Base-by-base conservation (phyloP, 345 rosid genomes). In the Populus nigra region DNA sequence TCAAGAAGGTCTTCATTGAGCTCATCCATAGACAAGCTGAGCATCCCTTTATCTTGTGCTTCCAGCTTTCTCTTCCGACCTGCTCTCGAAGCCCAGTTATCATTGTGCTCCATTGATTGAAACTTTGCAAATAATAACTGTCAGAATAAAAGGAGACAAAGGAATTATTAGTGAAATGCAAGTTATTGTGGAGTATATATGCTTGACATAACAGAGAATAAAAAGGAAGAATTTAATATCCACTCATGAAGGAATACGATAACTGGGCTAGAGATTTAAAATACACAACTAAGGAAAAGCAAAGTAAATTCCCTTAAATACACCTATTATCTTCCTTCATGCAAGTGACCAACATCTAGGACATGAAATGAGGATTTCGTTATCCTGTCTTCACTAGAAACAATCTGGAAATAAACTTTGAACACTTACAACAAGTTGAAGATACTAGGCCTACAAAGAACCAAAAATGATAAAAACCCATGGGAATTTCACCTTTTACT, bases 1-100 rank as follows among this genome's bases (percentile, higher is more conserved):
- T 94, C 98, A 53, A 94, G 90, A 29, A 94, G 81, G 84, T 92
- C 98, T 55, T 92, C 91, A 85, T 75, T 87, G 78, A 94, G 90
- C 53, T 89, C 91, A 75, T 89, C 91, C 87, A 94, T 76, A 75
- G 87, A 80, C 87, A 89, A 84, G 74, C 39, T 72, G 65, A 76
- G 61, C 72, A 33, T 12, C 13, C 65, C 84, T 17, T 69, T 72
- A 68, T 83, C 80, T 18, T 81, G 85, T 68, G 77, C 81, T 57
- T 76, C 77, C 55, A 80, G 77, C 86, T 91, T 94, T 59, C 98
- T 88, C 85, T 94, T 94, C 61, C 84, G 70, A 74, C 71, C 69
- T 66, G 83, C 43, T 73, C 78, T 82, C 33, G 88, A 53, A 77
- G 27, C 79, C 47, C 35, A 67, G 71, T 65, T 70, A 68, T 65